A percentile compares a stretch with the other conserved stretches of the same genome.
Evolutionary conservation across 2,329 filamentous ascomycete species (phyloP).

Genomic region (Drechslerella coelobrocha): DNA sequence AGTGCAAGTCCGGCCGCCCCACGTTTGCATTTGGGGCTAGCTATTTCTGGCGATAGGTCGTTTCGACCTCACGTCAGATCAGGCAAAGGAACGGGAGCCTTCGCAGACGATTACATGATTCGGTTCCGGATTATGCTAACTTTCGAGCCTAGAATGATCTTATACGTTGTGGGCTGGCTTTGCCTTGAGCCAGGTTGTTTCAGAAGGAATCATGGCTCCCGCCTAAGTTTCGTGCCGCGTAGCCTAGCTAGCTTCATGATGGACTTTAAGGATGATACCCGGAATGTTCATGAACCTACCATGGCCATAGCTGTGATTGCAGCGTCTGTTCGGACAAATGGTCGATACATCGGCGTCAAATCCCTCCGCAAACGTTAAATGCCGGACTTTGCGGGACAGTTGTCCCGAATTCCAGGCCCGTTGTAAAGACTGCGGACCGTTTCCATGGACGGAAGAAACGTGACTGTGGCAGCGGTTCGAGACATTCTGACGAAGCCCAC

Average conservation of each 20-base stretch:
- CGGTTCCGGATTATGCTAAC: slow-evolving; percentile 24
- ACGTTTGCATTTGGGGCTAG: slow-evolving; percentile 29
- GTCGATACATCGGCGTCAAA: too few relatives aligned
- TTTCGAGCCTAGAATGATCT: too few relatives aligned
- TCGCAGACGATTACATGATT: slow-evolving; percentile 18
- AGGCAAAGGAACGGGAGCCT: not conserved
- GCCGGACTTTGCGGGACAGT: slow-evolving; percentile 23
- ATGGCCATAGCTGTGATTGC: too few relatives aligned
- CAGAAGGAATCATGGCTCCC: too few relatives aligned
- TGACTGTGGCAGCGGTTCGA: not conserved
- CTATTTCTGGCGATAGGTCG: slow-evolving; percentile 19
- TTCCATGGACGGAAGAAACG: slow-evolving; percentile 5
- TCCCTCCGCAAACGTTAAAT: not conserved
- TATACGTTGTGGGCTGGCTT: too few relatives aligned
- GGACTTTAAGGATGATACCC: too few relatives aligned
- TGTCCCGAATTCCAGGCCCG: slow-evolving; percentile 23
- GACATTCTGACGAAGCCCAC: slow-evolving; percentile 26
- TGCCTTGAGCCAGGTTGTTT: too few relatives aligned
- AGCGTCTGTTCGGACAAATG: not conserved
- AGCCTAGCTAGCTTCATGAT: too few relatives aligned
- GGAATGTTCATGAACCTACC: too few relatives aligned
- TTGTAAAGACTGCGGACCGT: slow-evolving; percentile 16
- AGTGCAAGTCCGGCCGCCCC: too few relatives aligned
- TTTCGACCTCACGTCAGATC: slow-evolving; percentile 48
- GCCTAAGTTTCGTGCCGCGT: too few relatives aligned